Evolutionary conservation across 2,329 filamentous ascomycete genomes (phyloP), one percentile per base, ranked within the genome.

Genomic region (Falciphora oryzae): DNA sequence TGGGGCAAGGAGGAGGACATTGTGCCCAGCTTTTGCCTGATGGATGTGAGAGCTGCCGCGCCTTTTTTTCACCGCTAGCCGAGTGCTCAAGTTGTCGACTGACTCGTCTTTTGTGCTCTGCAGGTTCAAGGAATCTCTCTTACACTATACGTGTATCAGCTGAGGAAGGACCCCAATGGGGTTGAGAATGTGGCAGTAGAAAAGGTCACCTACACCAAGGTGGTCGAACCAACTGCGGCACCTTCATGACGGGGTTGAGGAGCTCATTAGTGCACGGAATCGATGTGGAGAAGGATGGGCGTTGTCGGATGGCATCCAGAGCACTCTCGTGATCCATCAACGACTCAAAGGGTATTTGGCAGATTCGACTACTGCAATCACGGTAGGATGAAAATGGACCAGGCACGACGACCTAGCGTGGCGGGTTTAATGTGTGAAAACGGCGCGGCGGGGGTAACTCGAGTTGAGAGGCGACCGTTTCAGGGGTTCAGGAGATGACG

Each of bases 91-190:
- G 44, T 14, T 27, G n/a, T 44, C 29, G 29, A 32, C 71, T 74
- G 59, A 74, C 65, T 25, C 64, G 60, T 63, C 56, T 56, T n/a
- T 70, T 67, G 1, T n/a, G 22, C 2, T n/a, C 10, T 11, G 22
- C 70, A 96, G 92, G 92, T 96, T 50, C 94, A 98, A 85, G 94
- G 94, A 38, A 96, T 97, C 75, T 96, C 96, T 22, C 84, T 98
- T 69, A 96, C 96, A 66, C 83, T 98, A 62, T 98, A 98, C 76
- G 94, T 98, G 63, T 98, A 98, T 75, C 90, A 93, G 75, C 77
- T 93, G 72, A 86, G 89, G 75, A 92, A 89, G 73, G 90, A 92
- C 71, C 87, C 85, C 65, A 88, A 90, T 69, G 91, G 91, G 22
- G 85, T 85, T 50, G 90, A 93, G 76, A 92, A 89, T 66, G 90